phyloP scores from a whole-genome alignment of 805 yeast genomes.

The Cyberlindnera saturnus region DNA sequence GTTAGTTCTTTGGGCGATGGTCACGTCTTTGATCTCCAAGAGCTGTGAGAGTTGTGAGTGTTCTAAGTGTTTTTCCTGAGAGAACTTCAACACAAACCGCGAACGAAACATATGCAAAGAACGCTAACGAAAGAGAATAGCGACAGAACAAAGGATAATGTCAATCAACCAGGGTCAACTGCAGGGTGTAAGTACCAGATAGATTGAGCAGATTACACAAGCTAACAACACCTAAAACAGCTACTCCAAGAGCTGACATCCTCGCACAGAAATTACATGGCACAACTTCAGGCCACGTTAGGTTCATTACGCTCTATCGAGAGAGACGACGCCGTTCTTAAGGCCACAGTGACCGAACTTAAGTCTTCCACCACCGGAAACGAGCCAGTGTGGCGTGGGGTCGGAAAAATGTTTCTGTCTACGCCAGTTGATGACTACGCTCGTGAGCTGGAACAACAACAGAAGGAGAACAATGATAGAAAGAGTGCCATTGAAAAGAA shows the following conservation, averaged over 20 bases:
- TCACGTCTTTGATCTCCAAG: background rate
- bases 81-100: background rate
- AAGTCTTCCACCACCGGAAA: constrained; percentile 29
- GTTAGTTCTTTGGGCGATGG: too few species aligned
- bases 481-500: constrained; percentile 59
- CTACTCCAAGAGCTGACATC: constrained; percentile 50
- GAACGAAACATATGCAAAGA: too few species aligned
- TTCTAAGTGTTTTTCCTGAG: background rate
- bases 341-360: constrained; percentile 50
- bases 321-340: background rate
- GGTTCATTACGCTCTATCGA: background rate
- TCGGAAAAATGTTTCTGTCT: constrained; percentile 67
- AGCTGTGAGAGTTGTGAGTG: background rate
- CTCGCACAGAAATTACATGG: background rate
- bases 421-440: constrained; percentile 42
- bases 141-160: constrained; percentile 21
- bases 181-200: constrained; percentile 28
- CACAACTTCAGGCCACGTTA: background rate
- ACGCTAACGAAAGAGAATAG: background rate
- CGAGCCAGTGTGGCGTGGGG: constrained; percentile 71
- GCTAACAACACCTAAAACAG: constrained; percentile 19
- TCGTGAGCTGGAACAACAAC: constrained; percentile 43
- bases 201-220: background rate
- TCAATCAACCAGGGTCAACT: constrained; percentile 41
- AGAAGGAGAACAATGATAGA: constrained; percentile 49